Evolutionary conservation across 1,284 basidiomycete genomes (phyloP), one percentile per base, ranked within the genome.

Genomic region (Tilletia horrida): DNA sequence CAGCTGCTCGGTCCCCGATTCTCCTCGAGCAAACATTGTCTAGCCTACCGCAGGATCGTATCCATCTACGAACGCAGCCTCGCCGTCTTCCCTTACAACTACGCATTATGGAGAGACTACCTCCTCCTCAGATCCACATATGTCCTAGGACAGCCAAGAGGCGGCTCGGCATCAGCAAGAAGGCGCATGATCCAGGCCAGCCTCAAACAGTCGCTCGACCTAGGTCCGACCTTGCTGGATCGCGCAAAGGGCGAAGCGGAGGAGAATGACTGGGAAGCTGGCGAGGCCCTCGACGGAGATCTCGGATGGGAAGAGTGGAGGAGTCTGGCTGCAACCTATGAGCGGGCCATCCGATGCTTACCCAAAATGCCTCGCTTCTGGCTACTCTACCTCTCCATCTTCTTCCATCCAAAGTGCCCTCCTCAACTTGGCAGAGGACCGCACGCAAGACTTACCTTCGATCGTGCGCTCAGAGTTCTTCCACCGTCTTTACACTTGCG

Each of bases 251-350:
- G 76, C 42, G 73, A 93, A 68, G 92, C 93, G 78, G 90, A 92
- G 42, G 92, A 92, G 70, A 85, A 87, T 9, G 72, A 78, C 21
- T 48, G 52, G 6, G 68, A 68, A 70, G 97, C 92, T 91, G 87
- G 91, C 63, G 89, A 88, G 21, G 90, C 91, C 4, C 84, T 98
- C 64, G 91, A 98, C 79, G 88, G 90, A 3, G 85, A 91, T 3
- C 85, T 96, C 23, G 96, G 95, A 1, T 95, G 89, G 88, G 88
- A 91, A 71, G 96, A 99, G 83, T 99, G 96, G 96, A 91, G 88
- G 78, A 85, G 88, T 23, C 85, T 98, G 4, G 87, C 95, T 8
- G 91, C 92, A 4, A 87, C 88, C 0, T 95, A 93, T 79, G 96
- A 99, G 81, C 87, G 96, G 70, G 91, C 92, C 66, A 85, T 99